Evolutionary conservation across 495 filamentous ascomycete species (phyloP), one percentile per base, ranked within the genome.

Genomic region (Xylaria acuta): DNA sequence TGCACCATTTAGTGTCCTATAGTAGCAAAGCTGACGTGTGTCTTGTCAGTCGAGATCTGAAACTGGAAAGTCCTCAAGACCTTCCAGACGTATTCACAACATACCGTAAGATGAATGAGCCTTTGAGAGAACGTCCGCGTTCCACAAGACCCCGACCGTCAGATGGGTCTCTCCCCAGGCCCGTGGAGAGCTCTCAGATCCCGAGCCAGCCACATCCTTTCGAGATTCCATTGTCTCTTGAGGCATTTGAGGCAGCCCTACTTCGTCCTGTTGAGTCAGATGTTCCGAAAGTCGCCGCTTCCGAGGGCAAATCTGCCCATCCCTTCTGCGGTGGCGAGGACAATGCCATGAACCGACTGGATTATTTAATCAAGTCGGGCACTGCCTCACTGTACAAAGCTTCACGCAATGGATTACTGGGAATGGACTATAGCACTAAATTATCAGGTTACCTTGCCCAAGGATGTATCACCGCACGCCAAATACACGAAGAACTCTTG

Each of bases 301-400:
- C 89, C 0, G 67, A 81, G 25, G 83, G 84, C 2, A 79, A 78
- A 45, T 90, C 86, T 6, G 89, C 88, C 0, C 88, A 91, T 74
- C 90, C 91, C 3, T 92, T 92, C 79, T 73, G 75, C 27, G 92
- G 92, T n/a, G 92, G 92, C 25, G 90, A 92, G 73, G 84, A 80
- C 30, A 58, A 79, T 34, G 92, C 82, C 1, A 84, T 84, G 5
- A 69, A 84, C 1, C 86, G 92, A 8, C 75, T 93, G 32, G 69
- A 78, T n/a, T 81, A 91, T 68, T 80, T 93, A 27, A 80, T 93
- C 43, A 77, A 79, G 34, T 87, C 85, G 8, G 90, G 88, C n/a
- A 80, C 80, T 22, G 86, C 89, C 74, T 83, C 83, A 7, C 78
- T 73, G 32, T 93, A 93, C 79, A 90, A 93, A 79, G 82, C 84